These are phyloP conservation scores for Phytophthora ohioensis DNA, from an alignment of 352 stramenopile species.

Conservation along the genomic window DNA sequence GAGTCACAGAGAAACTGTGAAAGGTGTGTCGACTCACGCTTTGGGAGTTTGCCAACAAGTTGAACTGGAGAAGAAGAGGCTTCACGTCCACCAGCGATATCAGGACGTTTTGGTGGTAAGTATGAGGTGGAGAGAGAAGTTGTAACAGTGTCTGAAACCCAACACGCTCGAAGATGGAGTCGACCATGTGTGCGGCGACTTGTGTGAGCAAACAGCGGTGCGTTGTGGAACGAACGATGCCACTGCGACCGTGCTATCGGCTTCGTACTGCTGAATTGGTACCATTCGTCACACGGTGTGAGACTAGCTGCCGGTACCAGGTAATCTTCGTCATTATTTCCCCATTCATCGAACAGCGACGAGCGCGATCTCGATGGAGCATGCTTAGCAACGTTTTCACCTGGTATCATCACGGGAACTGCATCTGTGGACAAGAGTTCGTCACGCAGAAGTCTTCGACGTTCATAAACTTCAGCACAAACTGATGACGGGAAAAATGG, in stretches of 20 bases:
- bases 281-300: conserved; percentile 68
- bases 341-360: conserved; percentile 13
- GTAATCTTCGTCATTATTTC: conserved; percentile 4
- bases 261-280: conserved; percentile 71
- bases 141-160: conserved; percentile 36
- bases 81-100: conserved; percentile 21
- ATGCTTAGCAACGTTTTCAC: conserved; percentile 32
- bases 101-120: conserved; percentile 37
- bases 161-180: conserved; percentile 52
- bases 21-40: conserved; percentile 14
- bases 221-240: conserved; percentile 71
- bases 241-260: conserved; percentile 53
- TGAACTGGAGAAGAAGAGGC: conserved; percentile 19
- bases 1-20: conserved; percentile 38
- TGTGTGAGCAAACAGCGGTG: conserved; percentile 48
- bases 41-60: conserved; percentile 30
- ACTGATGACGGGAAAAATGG: conserved; percentile 62
- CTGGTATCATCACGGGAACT: conserved; percentile 63
- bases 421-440: conserved; percentile 56
- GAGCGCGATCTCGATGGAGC: conserved; percentile 7
- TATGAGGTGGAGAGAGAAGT: conserved; percentile 13
- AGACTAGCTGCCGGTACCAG: conserved; percentile 55
- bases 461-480: conserved; percentile 59
- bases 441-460: conserved; percentile 41
- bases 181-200: conserved; percentile 58